Percentiles rank a stretch among this genome's conserved stretches.
Evolutionary conservation across 2,329 filamentous ascomycete genomes (phyloP).

Genomic region (Ustulina deusta): DNA sequence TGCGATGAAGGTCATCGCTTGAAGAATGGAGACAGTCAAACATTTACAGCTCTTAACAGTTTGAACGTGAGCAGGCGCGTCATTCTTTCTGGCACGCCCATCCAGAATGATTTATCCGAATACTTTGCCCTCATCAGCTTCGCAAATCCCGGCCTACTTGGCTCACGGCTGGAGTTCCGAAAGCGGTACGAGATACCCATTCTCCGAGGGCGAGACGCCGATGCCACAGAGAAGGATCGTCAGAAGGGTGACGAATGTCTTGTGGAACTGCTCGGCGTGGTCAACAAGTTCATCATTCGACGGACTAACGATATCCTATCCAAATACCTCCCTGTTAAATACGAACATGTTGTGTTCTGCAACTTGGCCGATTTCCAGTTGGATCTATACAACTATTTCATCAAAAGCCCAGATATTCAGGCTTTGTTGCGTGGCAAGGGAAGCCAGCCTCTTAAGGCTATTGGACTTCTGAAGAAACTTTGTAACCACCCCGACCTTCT

Average conservation of each 20-base stretch:
- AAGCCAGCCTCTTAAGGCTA: constrained; percentile 95
- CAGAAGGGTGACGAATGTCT: constrained; percentile 87
- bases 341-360: constrained; percentile 99
- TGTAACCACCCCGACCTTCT: constrained; percentile 98
- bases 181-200: constrained; percentile 96
- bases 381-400: constrained; percentile 96
- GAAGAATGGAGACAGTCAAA: constrained; percentile 97
- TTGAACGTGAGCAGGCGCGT: constrained; percentile 92
- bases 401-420: constrained; percentile 94
- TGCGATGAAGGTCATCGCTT: constrained; percentile 97
- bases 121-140: constrained; percentile 98
- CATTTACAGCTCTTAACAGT: constrained; percentile 89
- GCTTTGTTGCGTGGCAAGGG: constrained; percentile 92
- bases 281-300: constrained; percentile 99
- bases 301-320: constrained; percentile 97
- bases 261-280: constrained; percentile 80
- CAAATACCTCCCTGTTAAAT: constrained; percentile 97
- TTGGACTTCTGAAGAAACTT: constrained; percentile 95
- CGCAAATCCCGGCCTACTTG: constrained; percentile 91
- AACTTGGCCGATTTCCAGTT: constrained; percentile 93
- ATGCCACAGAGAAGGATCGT: constrained; percentile 84
- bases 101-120: constrained; percentile 98
- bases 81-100: constrained; percentile 95
- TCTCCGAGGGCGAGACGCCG: constrained; percentile 88
- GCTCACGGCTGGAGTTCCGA: constrained; percentile 89